These are phyloP conservation scores for Dothistroma pini DNA, from an alignment of 2,329 filamentous ascomycete species.

Conservation along the genomic window DNA sequence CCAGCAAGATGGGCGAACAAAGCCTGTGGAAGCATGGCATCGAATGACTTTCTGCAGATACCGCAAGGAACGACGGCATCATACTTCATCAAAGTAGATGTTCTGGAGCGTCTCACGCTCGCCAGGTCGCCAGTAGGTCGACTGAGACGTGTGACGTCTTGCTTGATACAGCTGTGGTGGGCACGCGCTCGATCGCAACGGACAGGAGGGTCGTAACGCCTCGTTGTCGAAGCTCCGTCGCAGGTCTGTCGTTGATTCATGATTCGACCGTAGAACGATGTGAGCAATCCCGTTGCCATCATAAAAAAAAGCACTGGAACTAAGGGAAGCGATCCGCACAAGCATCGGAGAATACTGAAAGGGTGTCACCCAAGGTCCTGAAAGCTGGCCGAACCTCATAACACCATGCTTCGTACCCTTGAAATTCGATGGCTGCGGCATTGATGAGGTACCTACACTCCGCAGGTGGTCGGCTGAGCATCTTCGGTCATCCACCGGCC, in stretches of 20 bases:
- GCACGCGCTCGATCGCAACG: neutral
- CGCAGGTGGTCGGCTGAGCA: conserved; percentile 3
- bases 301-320: neutral
- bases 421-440: neutral
- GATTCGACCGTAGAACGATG: neutral
- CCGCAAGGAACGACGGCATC: conserved; percentile 4
- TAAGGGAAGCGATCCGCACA: neutral
- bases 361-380: neutral
- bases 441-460: neutral
- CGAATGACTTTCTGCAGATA: conserved; percentile 10
- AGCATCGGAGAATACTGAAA: neutral
- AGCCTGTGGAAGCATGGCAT: neutral
- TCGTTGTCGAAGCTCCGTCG: neutral
- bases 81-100: neutral
- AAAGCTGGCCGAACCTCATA: neutral
- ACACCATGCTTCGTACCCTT: neutral
- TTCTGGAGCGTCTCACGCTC: neutral
- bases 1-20: conserved; percentile 6
- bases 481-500: neutral
- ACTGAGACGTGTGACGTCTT: neutral
- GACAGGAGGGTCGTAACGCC: neutral
- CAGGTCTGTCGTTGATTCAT: neutral
- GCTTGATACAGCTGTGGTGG: neutral
- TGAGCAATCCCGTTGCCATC: neutral
- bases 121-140: neutral